These are phyloP conservation scores for Suillus subalutaceus DNA, from an alignment of 768 basidiomycete genomes.

Conservation along the genomic window DNA sequence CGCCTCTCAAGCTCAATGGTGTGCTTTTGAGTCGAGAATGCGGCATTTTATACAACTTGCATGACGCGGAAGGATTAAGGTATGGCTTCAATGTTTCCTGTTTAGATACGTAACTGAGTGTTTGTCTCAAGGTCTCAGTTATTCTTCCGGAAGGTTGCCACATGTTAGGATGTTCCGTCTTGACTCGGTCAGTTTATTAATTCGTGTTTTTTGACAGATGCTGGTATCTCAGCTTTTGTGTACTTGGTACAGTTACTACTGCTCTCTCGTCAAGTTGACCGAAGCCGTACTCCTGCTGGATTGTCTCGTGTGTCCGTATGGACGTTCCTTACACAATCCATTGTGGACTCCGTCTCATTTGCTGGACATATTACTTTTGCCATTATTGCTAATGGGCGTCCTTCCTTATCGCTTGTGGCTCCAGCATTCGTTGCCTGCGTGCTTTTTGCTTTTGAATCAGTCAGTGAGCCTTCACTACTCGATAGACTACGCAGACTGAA, in stretches of 20 bases:
- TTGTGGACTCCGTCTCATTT: slow-evolving; percentile 83
- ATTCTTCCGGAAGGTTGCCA: slow-evolving; percentile 77
- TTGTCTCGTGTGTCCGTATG: slow-evolving; percentile 81
- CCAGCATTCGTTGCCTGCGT: slow-evolving; percentile 85
- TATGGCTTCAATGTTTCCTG: slow-evolving; percentile 31
- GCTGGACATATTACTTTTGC: slow-evolving; percentile 89
- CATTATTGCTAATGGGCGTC: slow-evolving; percentile 78
- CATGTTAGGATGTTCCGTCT: slow-evolving; percentile 42
- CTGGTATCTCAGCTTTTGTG: slow-evolving; percentile 64
- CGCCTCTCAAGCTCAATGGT: slow-evolving; percentile 61
- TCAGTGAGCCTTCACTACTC: slow-evolving; percentile 39
- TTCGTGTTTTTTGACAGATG: slow-evolving; percentile 51
- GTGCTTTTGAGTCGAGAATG: slow-evolving; percentile 80
- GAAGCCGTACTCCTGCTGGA: slow-evolving; percentile 76
- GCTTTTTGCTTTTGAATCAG: slow-evolving; percentile 82
- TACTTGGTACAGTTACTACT: slow-evolving; percentile 71
- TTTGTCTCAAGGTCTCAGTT: slow-evolving; percentile 46
- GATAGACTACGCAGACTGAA: background rate
- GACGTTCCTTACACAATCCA: slow-evolving; percentile 79
- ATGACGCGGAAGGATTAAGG: slow-evolving; percentile 71
- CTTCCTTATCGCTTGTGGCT: slow-evolving; percentile 79
- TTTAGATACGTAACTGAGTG: slow-evolving; percentile 7
- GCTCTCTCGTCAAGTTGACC: slow-evolving; percentile 73
- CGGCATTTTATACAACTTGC: slow-evolving; percentile 70
- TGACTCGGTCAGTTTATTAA: slow-evolving; percentile 2